Base-by-base conservation (phyloP, 495 filamentous ascomycete genomes). In the Pseudomonodictys pantanalensis region DNA sequence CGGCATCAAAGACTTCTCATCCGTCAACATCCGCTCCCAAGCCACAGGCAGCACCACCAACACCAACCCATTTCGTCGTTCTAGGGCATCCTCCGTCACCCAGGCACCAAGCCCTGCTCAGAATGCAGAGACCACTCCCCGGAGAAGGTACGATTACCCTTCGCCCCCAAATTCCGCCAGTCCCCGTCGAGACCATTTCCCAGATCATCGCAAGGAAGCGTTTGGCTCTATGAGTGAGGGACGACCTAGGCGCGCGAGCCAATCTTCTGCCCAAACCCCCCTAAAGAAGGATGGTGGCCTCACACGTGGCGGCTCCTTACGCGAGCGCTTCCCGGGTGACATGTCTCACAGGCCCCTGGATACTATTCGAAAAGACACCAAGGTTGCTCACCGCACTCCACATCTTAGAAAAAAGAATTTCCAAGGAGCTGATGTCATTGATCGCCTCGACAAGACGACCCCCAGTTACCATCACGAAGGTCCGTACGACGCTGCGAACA, bases 401-500 rank as follows among this genome's bases (percentile, higher is more conserved):
- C 84, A 86, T 68, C 78, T 88, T 1, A 78, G 81, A 7, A 82
- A 81, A 59, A 83, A 79, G 48, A 81, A 82, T 49, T 76, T 86
- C 10, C 83, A 88, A 15, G 81, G 84, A 28, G 75, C 89, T 0
- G 93, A 98, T 67, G 77, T 78, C 11, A 91, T 98, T 62, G 93
- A 98, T 72, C 69, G 78, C 2, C 80, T 98, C 0, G 93, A 96
- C 64, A 73, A 77, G 49, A 71, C 76, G 0, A 73, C 85, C 1
- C 78, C 71, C 7, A 72, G 77, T 2, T 97, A 95, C 67, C 93
- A 98, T 69, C 93, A 98, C 64, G 89, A 88, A 54, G 93, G 93
- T 0, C 93, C 93, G 0, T 98, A 89, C 62, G 93, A 98, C 70
- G 90, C 93, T 0, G 86, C 88, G 3, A 78, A 88, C 43, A 73